phyloP scores from a whole-genome alignment of 2,329 filamentous ascomycete species.

The Sphaceloma murrayae region DNA sequence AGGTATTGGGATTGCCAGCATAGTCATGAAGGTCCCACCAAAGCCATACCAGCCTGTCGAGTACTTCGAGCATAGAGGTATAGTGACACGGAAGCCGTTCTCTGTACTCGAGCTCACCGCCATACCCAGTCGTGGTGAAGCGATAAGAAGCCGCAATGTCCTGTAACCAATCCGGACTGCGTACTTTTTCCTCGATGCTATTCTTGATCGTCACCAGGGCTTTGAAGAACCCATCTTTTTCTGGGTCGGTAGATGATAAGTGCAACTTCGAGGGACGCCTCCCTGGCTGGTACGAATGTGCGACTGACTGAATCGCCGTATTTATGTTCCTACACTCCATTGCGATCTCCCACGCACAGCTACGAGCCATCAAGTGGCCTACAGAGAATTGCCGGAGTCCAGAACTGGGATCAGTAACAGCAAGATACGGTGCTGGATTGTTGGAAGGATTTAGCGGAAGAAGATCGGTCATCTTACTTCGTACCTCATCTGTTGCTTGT shows the following conservation, averaged over 20 bases:
- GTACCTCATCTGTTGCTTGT: not conserved
- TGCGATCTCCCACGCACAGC: not conserved
- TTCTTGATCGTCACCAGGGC: not conserved
- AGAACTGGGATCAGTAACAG: not conserved
- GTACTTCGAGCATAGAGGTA: not conserved
- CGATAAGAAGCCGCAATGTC: not conserved
- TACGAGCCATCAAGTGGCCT: not conserved
- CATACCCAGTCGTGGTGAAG: too few relatives aligned
- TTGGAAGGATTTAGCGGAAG: not conserved
- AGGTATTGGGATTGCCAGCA: not conserved
- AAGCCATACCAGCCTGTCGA: not conserved
- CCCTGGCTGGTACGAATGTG: not conserved
- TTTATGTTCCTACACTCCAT: too few relatives aligned
- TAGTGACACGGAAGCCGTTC: too few relatives aligned
- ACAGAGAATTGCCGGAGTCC: not conserved
- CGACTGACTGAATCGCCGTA: too few relatives aligned
- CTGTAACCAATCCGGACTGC: not conserved
- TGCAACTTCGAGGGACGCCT: not conserved
- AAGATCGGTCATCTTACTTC: not conserved
- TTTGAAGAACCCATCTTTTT: not conserved
- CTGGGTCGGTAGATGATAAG: not conserved
- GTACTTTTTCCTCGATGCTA: not conserved
- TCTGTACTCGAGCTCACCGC: too few relatives aligned
- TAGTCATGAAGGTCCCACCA: constrained; percentile 5
- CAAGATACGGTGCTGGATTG: not conserved